Percentiles rank a stretch among this genome's conserved stretches.
Evolutionary conservation across 495 filamentous ascomycete species (phyloP).

Genomic region (Xeromyces bisporus): DNA sequence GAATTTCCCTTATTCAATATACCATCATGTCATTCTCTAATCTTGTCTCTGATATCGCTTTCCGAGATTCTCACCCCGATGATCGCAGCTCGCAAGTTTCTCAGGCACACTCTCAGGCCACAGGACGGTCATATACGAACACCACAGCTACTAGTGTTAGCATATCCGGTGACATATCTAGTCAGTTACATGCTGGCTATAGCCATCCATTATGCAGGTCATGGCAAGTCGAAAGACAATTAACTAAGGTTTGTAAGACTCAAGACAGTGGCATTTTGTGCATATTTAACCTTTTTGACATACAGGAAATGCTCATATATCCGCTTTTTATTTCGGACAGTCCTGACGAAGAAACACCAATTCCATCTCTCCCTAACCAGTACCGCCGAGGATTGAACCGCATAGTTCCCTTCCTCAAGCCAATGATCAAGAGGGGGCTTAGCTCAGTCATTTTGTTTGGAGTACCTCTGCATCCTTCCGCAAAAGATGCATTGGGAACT

Average conservation of each 20-base stretch:
- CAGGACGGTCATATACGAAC: slow-evolving; percentile 66
- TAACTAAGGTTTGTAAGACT: slow-evolving; percentile 75
- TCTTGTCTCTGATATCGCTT: slow-evolving; percentile 72
- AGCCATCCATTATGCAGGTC: slow-evolving; percentile 75
- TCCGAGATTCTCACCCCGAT: slow-evolving; percentile 41
- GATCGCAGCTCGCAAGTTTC: slow-evolving; percentile 54
- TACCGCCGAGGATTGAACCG: slow-evolving; percentile 75
- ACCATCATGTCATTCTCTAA: slow-evolving; percentile 72
- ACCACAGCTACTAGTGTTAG: slow-evolving; percentile 87
- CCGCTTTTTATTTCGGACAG: slow-evolving; percentile 92
- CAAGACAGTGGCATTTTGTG: too few species aligned
- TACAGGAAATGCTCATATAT: slow-evolving; percentile 94
- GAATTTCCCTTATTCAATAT: too few species aligned
- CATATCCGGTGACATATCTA: slow-evolving; percentile 82
- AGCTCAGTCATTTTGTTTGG: slow-evolving; percentile 90
- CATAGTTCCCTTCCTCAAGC: slow-evolving; percentile 64
- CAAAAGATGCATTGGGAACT: slow-evolving; percentile 86
- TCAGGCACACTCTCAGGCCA: slow-evolving; percentile 44
- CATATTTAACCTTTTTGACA: too few species aligned
- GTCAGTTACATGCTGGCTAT: slow-evolving; percentile 90
- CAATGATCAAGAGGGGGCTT: slow-evolving; percentile 75
- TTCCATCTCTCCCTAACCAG: slow-evolving; percentile 80
- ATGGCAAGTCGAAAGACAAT: slow-evolving; percentile 93
- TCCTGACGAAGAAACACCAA: slow-evolving; percentile 77
- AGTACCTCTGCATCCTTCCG: slow-evolving; percentile 60